Base-by-base conservation (phyloP, 768 basidiomycete genomes). In the Leucocoprinus leucothites region DNA sequence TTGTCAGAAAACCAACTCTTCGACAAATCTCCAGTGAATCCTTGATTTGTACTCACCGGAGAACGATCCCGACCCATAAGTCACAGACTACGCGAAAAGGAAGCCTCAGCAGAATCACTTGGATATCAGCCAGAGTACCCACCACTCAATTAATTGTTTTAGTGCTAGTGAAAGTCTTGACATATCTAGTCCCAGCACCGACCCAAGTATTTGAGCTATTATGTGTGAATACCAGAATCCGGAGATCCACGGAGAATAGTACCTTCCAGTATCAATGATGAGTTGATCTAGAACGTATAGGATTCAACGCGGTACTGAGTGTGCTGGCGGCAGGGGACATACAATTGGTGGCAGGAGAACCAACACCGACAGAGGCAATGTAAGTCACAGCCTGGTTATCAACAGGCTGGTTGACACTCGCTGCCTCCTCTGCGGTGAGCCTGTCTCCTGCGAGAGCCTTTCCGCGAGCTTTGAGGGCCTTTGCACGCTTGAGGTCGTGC, bases 131-230 rank as follows among this genome's bases (percentile, higher is more conserved):
- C 25, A 47, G 4, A 31, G 25, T 7, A 68, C 78, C 54, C 69
- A 81, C 82, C 59, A 87, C 82, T 34, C 63, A 19, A 55, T 81
- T 60, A 0, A 61, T 58, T 14, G 83, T 86, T 58, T 73, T 54
- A 7, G 35, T 63, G 51, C 81, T 84, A 24, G 83, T 79, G 52
- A 71, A 71, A 7, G 86, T 86, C 58, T 59, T 56, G 18, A 63
- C 64, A 61, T 84, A 88, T 1, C 66, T 11, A 18, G 61, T 68
- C 9, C 25, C 59, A 26, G 86, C 83, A 21, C 86, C 85, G 44
- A 88, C 72, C 85, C 86, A 88, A 19, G 85, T 87, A 70, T 86
- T 87, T 16, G 86, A 85, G 67, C 83, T 85, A 34, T 21, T 21
- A 5, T 48, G 19, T 3, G 13, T 28, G 6, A 35, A 7, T 35